A percentile compares a stretch with the other conserved stretches of the same genome.
Evolutionary conservation across 192 early-diverging fungal species (phyloP).

Genomic region (Linnemannia schmuckeri): DNA sequence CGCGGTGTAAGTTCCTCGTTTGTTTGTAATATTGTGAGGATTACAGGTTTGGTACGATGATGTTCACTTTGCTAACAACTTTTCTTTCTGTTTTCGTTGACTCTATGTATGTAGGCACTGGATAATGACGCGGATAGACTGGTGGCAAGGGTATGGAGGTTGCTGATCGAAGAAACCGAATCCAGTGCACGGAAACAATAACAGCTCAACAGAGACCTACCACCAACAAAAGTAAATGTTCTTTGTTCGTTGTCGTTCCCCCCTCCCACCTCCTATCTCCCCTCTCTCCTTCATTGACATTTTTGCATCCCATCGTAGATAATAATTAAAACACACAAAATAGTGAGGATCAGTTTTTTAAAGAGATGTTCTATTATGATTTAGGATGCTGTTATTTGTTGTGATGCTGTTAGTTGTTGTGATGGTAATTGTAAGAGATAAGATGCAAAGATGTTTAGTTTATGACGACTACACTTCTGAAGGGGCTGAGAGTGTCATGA

Average conservation of each 20-base stretch:
- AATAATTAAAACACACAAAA: not conserved
- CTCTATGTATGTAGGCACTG: constrained; percentile 70
- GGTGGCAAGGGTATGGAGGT: constrained; percentile 92
- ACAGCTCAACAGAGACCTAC: not conserved
- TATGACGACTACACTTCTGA: not conserved
- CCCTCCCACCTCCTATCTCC: not conserved
- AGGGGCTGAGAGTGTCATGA: not conserved
- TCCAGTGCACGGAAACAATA: constrained; percentile 58
- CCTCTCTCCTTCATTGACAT: not conserved
- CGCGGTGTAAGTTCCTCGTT: constrained; percentile 68
- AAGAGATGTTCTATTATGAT: not conserved
- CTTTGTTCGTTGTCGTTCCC: not conserved
- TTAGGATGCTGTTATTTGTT: not conserved
- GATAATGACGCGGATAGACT: constrained; percentile 91
- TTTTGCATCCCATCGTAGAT: not conserved
- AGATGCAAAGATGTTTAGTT: too few relatives aligned
- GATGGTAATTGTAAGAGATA: not conserved
- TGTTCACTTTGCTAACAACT: not conserved
- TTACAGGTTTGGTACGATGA: not conserved
- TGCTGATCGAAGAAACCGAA: constrained; percentile 89
- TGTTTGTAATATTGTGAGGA: not conserved
- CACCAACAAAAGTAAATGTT: not conserved
- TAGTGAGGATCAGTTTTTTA: not conserved
- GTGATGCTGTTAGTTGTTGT: not conserved
- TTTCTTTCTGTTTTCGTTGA: not conserved